These are phyloP conservation scores for Aspergillus latus DNA, from an alignment of 2,329 filamentous ascomycete species.

Conservation along the genomic window DNA sequence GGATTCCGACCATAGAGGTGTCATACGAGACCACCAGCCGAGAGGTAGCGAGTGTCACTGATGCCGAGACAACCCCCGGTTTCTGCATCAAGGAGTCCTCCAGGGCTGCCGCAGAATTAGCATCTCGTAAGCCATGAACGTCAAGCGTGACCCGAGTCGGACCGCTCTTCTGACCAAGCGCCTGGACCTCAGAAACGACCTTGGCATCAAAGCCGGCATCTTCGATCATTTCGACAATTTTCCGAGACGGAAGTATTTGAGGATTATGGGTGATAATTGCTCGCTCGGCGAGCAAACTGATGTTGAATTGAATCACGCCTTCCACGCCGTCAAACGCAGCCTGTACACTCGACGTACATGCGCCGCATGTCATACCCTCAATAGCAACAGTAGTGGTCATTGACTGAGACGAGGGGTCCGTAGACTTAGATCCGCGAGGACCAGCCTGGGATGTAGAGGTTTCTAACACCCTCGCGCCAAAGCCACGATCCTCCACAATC, in stretches of 20 bases:
- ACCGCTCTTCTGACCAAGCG: slow-evolving; percentile 51
- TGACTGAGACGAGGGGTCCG: slow-evolving; percentile 35
- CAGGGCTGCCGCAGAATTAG: slow-evolving; percentile 68
- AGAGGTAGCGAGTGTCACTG: slow-evolving; percentile 70
- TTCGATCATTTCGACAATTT: slow-evolving; percentile 80
- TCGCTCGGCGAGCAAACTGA: slow-evolving; percentile 88
- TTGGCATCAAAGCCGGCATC: slow-evolving; percentile 85
- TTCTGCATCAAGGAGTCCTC: slow-evolving; percentile 66
- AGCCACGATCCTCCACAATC: slow-evolving; percentile 68
- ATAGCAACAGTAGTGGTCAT: slow-evolving; percentile 83
- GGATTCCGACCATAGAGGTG: slow-evolving; percentile 70
- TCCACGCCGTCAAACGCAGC: slow-evolving; percentile 73
- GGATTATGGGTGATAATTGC: slow-evolving; percentile 85
- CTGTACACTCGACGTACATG: slow-evolving; percentile 90
- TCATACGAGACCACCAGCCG: slow-evolving; percentile 73
- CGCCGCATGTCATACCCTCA: slow-evolving; percentile 96
- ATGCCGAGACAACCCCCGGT: slow-evolving; percentile 71
- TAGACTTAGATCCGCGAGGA: slow-evolving; percentile 33
- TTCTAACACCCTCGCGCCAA: slow-evolving; percentile 76
- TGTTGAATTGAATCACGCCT: slow-evolving; percentile 86
- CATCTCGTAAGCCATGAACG: slow-evolving; percentile 75
- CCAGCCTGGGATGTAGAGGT: slow-evolving; percentile 51
- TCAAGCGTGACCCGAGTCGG: slow-evolving; percentile 72
- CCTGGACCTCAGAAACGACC: slow-evolving; percentile 69
- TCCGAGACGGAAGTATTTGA: slow-evolving; percentile 65